These are phyloP conservation scores for Exserohilum turcica DNA, from an alignment of 2,329 filamentous ascomycete species.

Conservation along the genomic window DNA sequence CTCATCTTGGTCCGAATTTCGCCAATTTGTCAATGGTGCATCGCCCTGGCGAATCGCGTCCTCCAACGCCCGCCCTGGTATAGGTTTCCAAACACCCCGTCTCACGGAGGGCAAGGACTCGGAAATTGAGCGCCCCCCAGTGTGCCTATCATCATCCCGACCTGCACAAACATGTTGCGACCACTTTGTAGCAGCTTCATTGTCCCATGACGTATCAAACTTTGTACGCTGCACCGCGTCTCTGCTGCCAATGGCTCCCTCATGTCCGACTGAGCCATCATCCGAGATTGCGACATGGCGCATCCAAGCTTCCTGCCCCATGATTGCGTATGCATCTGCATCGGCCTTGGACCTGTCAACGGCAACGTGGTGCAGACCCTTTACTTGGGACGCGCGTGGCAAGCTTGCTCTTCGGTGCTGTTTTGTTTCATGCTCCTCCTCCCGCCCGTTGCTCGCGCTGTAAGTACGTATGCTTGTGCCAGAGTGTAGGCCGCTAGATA, in stretches of 20 bases:
- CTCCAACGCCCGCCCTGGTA: neutral
- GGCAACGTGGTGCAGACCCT: slow-evolving; percentile 12
- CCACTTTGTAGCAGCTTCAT: slow-evolving; percentile 23
- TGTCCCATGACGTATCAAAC: slow-evolving; percentile 11
- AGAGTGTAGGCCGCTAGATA: slow-evolving; percentile 20
- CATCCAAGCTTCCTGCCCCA: slow-evolving; percentile 38
- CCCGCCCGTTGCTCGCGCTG: slow-evolving; percentile 10
- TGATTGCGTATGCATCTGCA: slow-evolving; percentile 17
- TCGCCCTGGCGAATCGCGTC: neutral
- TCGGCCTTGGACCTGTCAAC: slow-evolving; percentile 14
- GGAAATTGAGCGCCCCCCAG: slow-evolving; percentile 24
- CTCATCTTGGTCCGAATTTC: slow-evolving; percentile 25
- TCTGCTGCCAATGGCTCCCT: slow-evolving; percentile 15
- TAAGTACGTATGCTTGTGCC: slow-evolving; percentile 6
- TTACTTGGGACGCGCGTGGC: slow-evolving; percentile 16
- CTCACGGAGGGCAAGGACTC: slow-evolving; percentile 34
- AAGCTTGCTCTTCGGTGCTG: slow-evolving; percentile 16
- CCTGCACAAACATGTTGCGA: slow-evolving; percentile 37
- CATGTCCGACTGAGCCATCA: slow-evolving; percentile 28
- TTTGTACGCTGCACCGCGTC: slow-evolving; percentile 23
- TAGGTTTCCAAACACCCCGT: slow-evolving; percentile 8
- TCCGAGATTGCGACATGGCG: slow-evolving; percentile 28
- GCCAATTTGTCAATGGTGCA: slow-evolving; percentile 1
- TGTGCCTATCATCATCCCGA: slow-evolving; percentile 24
- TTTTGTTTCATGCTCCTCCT: slow-evolving; percentile 22